Conservation (phyloP, 2,329 filamentous ascomycete genomes). For the Simplicillium aogashimaense region DNA sequence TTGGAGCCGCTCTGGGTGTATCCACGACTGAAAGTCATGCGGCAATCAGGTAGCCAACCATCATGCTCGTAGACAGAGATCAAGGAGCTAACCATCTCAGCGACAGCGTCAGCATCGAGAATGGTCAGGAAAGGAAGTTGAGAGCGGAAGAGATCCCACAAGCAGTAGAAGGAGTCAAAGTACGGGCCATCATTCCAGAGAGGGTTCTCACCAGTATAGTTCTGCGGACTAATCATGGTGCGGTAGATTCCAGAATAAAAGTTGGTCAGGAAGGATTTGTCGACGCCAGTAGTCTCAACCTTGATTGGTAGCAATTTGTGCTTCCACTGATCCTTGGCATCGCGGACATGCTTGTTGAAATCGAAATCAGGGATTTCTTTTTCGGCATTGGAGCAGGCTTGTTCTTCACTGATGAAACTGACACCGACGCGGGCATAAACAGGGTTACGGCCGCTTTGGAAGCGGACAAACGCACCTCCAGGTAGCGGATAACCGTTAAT, state of each 20-base stretch:
- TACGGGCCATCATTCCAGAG: conserved; percentile 57
- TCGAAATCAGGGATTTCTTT: conserved; percentile 58
- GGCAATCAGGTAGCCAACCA: conserved; percentile 65
- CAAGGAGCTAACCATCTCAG: conserved; percentile 58
- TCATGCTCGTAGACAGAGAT: conserved; percentile 62
- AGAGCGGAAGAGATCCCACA: conserved; percentile 63
- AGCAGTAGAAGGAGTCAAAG: conserved; percentile 68
- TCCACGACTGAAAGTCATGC: conserved; percentile 67
- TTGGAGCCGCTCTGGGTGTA: conserved; percentile 69
- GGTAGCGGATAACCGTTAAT: conserved; percentile 46
- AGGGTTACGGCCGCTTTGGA: conserved; percentile 36
- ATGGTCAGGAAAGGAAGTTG: conserved; percentile 62
- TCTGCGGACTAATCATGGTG: conserved; percentile 63
- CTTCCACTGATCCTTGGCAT: conserved; percentile 49
- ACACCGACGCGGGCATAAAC: conserved; percentile 58
- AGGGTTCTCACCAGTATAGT: conserved; percentile 66
- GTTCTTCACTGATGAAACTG: conserved; percentile 56
- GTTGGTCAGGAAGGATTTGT: conserved; percentile 43
- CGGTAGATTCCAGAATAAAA: conserved; percentile 67
- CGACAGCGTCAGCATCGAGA: conserved; percentile 52
- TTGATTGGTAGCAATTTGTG: conserved; percentile 49
- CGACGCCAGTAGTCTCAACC: conserved; percentile 42
- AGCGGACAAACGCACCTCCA: conserved; percentile 55
- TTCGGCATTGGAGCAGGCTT: conserved; percentile 61
- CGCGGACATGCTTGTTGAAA: conserved; percentile 41